Evolutionary conservation across 805 yeast species (phyloP), one percentile per base, ranked within the genome.

Genomic region (Danielia reshetovae): DNA sequence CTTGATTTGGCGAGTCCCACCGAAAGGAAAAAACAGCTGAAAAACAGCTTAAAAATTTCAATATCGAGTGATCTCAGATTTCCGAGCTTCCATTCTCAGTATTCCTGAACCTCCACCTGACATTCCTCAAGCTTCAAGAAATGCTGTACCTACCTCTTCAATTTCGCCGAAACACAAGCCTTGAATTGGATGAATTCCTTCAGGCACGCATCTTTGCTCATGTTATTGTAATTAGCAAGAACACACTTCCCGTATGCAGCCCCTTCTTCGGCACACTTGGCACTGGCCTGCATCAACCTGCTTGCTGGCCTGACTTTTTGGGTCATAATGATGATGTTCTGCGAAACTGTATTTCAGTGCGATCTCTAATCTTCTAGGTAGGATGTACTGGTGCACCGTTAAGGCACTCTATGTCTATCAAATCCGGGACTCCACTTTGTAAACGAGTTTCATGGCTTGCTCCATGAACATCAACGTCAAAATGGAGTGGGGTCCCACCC

Each of bases 401-500:
- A n/a, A n/a, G n/a, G n/a, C n/a, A n/a, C n/a, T n/a, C n/a, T n/a
- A n/a, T n/a, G n/a, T n/a, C n/a, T n/a, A n/a, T n/a, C n/a, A n/a
- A n/a, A n/a, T n/a, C 23, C 22, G 14, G 26, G 15, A 36, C 43
- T 66, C 71, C 18, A 61, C 52, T 13, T 52, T 46, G 18, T 55
- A 57, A 34, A 63, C 59, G 10, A 78, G 59, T 46, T 79, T 79
- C 86, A 86, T 81, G 8, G 96, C 83, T 55, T 86, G 95, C 64
- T 93, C 98, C 96, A 90, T 87, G 54, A 93, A 87, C 48, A 88
- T 87, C 58, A 93, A 72, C 18, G 95, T 84, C 51, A 85, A 65
- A 34, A 93, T 79, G 1, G 97, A 89, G 57, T 93, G 98, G 10
- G 98, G 98, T 1, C 93, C 96, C 38, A 90, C 81, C 63, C 98